Evolutionary conservation across 2,329 filamentous ascomycete genomes (phyloP), one percentile per base, ranked within the genome.

Genomic region (Pezicula radicicola): DNA sequence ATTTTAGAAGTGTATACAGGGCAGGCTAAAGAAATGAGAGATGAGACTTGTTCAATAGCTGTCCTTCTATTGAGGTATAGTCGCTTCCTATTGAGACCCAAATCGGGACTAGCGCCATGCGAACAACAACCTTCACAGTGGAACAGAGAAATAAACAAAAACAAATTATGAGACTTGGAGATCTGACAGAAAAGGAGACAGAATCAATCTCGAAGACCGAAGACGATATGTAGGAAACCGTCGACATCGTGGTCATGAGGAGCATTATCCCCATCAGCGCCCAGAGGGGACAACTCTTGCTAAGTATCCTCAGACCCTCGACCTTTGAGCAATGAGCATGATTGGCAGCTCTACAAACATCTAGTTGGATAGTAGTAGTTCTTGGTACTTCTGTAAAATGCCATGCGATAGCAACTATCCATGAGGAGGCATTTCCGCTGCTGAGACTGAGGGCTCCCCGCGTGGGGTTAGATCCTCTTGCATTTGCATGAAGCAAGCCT

Each of bases 11-110:
- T 19, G 15, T 19, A 47, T 10, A 10, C 30, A 40, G n/a, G 7
- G 21, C 13, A 4, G 10, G 5, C 6, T 41, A 19, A 28, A 16
- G 43, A 27, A 27, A 27, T n/a, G 19, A n/a, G 28, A 21, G 43
- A 28, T 15, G 27, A 13, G 15, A 28, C n/a, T 18, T 46, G 19
- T 28, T 28, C 43, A 46, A 25, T 19, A 19, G 21, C 39, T 19
- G 39, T 42, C n/a, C 18, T 42, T 12, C 39, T 42, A 42, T 42
- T 42, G 39, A 42, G 21, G 28, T 12, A 8, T 30, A 30, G 28
- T 12, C 28, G 28, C 28, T 21, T 39, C 30, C 30, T 50, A 50
- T 50, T 50, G 40, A 50, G 40, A 40, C 48, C 48, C 42, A 39
- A 16, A 50, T 50, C 18, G 27, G 42, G 28, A 40, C 44, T 50